These are phyloP conservation scores for Loxodes magnus DNA, from an alignment of 73 alveolate genomes.

Conservation along the genomic window DNA sequence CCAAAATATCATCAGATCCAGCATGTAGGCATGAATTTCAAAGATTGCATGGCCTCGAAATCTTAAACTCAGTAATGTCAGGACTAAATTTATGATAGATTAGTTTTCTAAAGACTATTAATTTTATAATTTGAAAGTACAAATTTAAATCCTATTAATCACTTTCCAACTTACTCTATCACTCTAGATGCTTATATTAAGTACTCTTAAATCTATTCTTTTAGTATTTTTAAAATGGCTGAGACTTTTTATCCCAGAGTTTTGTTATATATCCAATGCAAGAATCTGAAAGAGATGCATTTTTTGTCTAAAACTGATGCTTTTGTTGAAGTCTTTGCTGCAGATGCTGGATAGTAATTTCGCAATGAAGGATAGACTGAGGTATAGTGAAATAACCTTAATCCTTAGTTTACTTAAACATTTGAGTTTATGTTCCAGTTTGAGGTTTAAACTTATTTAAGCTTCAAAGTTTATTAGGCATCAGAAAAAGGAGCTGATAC, in stretches of 20 bases:
- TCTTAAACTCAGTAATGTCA: conserved; percentile 68
- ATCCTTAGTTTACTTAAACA: conserved; percentile 54
- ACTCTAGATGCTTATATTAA: too few relatives aligned
- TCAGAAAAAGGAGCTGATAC: conserved; percentile 7
- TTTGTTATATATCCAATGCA: background rate
- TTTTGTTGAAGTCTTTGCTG: conserved; percentile 11
- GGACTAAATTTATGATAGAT: conserved; percentile 29
- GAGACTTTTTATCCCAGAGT: too few relatives aligned
- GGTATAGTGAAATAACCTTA: conserved; percentile 32
- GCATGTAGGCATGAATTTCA: conserved; percentile 66
- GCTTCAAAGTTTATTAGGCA: conserved; percentile 17
- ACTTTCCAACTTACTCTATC: too few relatives aligned
- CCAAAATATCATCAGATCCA: conserved; percentile 74
- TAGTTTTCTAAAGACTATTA: too few relatives aligned
- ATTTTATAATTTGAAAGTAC: too few relatives aligned
- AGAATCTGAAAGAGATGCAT: conserved; percentile 6
- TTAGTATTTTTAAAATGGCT: too few relatives aligned
- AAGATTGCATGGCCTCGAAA: conserved; percentile 83
- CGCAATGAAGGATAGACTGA: conserved; percentile 49
- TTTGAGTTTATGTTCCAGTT: conserved; percentile 40
- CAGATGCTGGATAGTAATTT: conserved; percentile 11
- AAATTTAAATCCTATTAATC: too few relatives aligned
- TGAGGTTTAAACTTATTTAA: conserved; percentile 35
- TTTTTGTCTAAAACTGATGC: conserved; percentile 9
- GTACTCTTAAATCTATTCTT: too few relatives aligned